A percentile compares a stretch with the other conserved stretches of the same genome.
Evolutionary conservation across 2,329 filamentous ascomycete species (phyloP).

Genomic region (Xylaria sp.): DNA sequence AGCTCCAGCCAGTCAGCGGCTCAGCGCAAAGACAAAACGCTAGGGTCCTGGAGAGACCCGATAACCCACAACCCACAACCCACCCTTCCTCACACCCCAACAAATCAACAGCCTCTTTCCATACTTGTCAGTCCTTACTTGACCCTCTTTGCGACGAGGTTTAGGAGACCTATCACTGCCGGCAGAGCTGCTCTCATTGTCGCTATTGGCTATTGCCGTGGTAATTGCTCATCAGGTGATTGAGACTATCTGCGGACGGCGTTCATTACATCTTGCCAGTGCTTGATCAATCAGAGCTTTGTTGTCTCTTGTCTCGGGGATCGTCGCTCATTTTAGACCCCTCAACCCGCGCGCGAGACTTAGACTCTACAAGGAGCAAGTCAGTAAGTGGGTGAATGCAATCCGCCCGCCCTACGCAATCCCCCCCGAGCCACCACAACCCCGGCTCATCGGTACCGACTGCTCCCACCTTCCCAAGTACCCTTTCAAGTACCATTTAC

Average conservation of each 20-base stretch:
- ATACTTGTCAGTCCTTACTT: slow-evolving; percentile 54
- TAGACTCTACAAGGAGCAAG: slow-evolving; percentile 37
- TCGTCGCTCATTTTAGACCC: slow-evolving; percentile 34
- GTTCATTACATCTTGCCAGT: slow-evolving; percentile 48
- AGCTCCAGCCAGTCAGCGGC: slow-evolving; percentile 50
- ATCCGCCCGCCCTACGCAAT: slow-evolving; percentile 37
- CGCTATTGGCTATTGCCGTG: slow-evolving; percentile 61
- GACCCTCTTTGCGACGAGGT: slow-evolving; percentile 51
- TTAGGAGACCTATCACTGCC: slow-evolving; percentile 64
- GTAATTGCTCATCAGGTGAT: slow-evolving; percentile 63
- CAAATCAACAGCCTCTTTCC: slow-evolving; percentile 64
- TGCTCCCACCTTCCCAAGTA: slow-evolving; percentile 37
- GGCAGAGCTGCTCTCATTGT: slow-evolving; percentile 54
- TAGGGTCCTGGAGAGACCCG: slow-evolving; percentile 33
- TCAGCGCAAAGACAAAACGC: slow-evolving; percentile 47
- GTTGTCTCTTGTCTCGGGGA: slow-evolving; percentile 30
- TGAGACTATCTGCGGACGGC: slow-evolving; percentile 56
- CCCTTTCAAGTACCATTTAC: slow-evolving; percentile 31
- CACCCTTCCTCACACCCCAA: slow-evolving; percentile 46
- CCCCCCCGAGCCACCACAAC: slow-evolving; percentile 42
- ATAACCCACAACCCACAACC: slow-evolving; percentile 40
- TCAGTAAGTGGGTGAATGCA: slow-evolving; percentile 43
- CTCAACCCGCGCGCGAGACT: slow-evolving; percentile 40
- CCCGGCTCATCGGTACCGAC: slow-evolving; percentile 43
- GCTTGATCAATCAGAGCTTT: slow-evolving; percentile 50